A percentile compares a stretch with the other conserved stretches of the same genome.
These are phyloP conservation scores for Fusarium abutilonis DNA, from an alignment of 2,329 filamentous ascomycete species.

Conservation along the genomic window DNA sequence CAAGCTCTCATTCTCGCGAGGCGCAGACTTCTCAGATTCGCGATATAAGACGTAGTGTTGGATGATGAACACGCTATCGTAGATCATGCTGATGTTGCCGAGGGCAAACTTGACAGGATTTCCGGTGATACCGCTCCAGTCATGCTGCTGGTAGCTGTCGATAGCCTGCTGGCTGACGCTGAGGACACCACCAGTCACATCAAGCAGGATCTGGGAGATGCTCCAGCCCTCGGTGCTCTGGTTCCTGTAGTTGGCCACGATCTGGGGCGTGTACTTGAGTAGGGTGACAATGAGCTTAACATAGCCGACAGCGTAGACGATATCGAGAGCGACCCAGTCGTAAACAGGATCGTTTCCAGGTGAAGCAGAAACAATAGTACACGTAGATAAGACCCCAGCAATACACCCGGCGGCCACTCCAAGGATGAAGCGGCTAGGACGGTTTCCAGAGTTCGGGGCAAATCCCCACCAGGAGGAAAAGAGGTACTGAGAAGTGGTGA, in stretches of 20 bases:
- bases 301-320: slow-evolving; percentile 78
- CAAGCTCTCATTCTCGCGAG: slow-evolving; percentile 43
- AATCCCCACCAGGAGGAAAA: slow-evolving; percentile 80
- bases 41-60: slow-evolving; percentile 89
- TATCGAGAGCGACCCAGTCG: slow-evolving; percentile 71
- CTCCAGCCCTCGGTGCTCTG: slow-evolving; percentile 89
- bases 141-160: slow-evolving; percentile 83
- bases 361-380: slow-evolving; percentile 57
- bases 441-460: slow-evolving; percentile 65
- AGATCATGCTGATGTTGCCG: slow-evolving; percentile 85
- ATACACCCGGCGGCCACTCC: slow-evolving; percentile 77
- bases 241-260: slow-evolving; percentile 83
- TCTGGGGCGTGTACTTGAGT: slow-evolving; percentile 92
- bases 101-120: slow-evolving; percentile 92
- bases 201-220: slow-evolving; percentile 84
- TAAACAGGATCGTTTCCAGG: slow-evolving; percentile 51
- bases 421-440: slow-evolving; percentile 68
- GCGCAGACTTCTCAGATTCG: slow-evolving; percentile 17
- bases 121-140: slow-evolving; percentile 91
- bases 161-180: slow-evolving; percentile 84
- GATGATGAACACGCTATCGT: slow-evolving; percentile 84
- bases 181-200: slow-evolving; percentile 82
- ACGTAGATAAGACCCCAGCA: slow-evolving; percentile 63
- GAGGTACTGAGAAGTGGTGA: slow-evolving; percentile 83
- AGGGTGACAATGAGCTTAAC: slow-evolving; percentile 90